A percentile compares a stretch with the other conserved stretches of the same genome.
phyloP scores from a whole-genome alignment of 176 grass and related monocot genomes.

The Oryza glaberrima region DNA sequence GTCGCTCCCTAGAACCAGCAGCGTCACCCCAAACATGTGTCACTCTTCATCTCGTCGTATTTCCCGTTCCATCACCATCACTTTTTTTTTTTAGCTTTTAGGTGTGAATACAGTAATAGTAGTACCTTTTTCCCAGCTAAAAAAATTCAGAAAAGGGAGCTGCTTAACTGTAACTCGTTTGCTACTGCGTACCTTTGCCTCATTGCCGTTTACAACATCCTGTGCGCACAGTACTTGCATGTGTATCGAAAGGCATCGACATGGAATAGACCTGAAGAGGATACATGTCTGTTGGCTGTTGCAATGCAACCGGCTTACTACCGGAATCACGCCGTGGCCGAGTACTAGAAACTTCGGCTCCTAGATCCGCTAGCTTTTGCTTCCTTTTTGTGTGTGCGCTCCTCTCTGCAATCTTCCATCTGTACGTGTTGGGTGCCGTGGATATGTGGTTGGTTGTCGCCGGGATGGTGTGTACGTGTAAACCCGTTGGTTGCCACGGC shows the following conservation, averaged over 20 bases:
- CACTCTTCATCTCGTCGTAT: slow-evolving; percentile 1
- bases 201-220: slow-evolving; percentile 2
- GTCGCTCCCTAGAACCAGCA: not conserved
- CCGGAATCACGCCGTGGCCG: not conserved
- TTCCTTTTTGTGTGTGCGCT: not conserved
- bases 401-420: not conserved
- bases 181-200: not conserved
- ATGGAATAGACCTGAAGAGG: no score
- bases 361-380: not conserved
- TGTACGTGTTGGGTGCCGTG: not conserved
- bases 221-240: no score
- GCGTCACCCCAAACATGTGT: not conserved
- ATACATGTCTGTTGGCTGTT: not conserved
- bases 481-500: not conserved
- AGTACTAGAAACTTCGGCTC: not conserved
- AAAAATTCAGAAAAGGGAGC: slow-evolving; percentile 12
- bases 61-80: not conserved
- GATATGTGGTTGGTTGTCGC: not conserved
- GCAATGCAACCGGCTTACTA: not conserved
- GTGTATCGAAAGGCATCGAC: no score
- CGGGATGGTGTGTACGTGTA: not conserved
- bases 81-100: not conserved
- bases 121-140: not conserved
- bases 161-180: slow-evolving; percentile 23
- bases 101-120: slow-evolving; percentile 20